Evolutionary conservation across 1,284 basidiomycete species (phyloP).

Genomic region (Ustilago loliicola): DNA sequence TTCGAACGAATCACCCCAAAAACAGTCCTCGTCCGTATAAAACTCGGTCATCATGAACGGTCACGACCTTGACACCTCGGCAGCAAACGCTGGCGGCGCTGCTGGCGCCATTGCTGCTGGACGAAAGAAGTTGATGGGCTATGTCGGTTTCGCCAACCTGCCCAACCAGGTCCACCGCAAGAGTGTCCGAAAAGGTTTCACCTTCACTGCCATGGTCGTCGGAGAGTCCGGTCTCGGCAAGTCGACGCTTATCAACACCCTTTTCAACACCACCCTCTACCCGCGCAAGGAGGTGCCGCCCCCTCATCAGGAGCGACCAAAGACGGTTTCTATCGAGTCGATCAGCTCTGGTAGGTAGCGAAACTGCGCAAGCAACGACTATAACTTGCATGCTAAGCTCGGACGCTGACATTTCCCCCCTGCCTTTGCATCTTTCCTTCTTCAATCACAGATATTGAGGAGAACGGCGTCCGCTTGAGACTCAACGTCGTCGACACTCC

Average conservation of each 20-base stretch:
- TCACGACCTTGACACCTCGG: constrained; percentile 20
- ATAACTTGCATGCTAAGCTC: background rate
- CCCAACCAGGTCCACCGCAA: constrained; percentile 69
- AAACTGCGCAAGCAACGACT: background rate
- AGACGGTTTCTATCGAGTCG: constrained; percentile 69
- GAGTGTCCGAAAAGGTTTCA: constrained; percentile 67
- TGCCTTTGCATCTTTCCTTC: background rate
- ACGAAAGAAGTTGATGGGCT: constrained; percentile 65
- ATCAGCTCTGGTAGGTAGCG: constrained; percentile 65
- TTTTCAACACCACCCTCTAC: constrained; percentile 70
- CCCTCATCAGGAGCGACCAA: constrained; percentile 63
- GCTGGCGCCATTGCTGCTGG: constrained; percentile 22
- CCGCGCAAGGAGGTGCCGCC: constrained; percentile 67
- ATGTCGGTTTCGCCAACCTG: constrained; percentile 69
- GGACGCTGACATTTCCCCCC: background rate
- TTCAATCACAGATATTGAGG: constrained; percentile 63
- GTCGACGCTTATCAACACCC: constrained; percentile 69
- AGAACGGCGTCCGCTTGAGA: constrained; percentile 69
- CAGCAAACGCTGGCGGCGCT: constrained; percentile 22
- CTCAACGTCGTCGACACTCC: constrained; percentile 70
- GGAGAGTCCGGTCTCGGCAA: constrained; percentile 70
- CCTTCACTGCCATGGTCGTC: constrained; percentile 69
- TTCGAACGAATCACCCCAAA: too few species aligned
- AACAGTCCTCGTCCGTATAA: background rate
- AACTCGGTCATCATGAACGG: constrained; percentile 33